A percentile compares a stretch with the other conserved stretches of the same genome.
Evolutionary conservation across 495 filamentous ascomycete species (phyloP).

Genomic region (Penicillium canariense): DNA sequence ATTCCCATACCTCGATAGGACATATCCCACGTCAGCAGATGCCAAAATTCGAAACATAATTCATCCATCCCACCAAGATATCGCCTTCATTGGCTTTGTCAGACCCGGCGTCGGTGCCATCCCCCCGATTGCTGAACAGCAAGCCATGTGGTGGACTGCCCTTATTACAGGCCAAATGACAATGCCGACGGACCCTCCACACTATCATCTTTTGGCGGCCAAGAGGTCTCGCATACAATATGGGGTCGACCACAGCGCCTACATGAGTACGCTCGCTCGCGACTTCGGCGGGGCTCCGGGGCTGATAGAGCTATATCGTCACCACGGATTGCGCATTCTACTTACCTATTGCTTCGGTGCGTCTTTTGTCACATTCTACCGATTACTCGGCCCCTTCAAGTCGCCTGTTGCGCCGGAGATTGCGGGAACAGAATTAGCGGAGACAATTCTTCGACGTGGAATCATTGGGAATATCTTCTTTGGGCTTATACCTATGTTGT

Average conservation of each 20-base stretch:
- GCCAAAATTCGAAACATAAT: slow-evolving; percentile 18
- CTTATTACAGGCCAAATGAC: slow-evolving; percentile 15
- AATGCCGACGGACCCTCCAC: slow-evolving; percentile 10
- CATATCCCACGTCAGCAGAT: slow-evolving; percentile 18
- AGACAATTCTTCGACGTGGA: slow-evolving; percentile 14
- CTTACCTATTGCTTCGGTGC: slow-evolving; percentile 17
- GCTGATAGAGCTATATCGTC: slow-evolving; percentile 12
- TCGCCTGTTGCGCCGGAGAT: slow-evolving; percentile 16
- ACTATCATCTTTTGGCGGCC: slow-evolving; percentile 16
- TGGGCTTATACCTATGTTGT: slow-evolving; percentile 14
- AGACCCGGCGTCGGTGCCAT: slow-evolving; percentile 18
- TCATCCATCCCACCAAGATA: slow-evolving; percentile 11
- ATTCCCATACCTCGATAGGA: slow-evolving; percentile 16
- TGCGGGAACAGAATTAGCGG: slow-evolving; percentile 10
- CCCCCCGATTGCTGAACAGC: slow-evolving; percentile 17
- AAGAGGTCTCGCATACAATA: slow-evolving; percentile 14
- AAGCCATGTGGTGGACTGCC: slow-evolving; percentile 15
- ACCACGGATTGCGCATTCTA: slow-evolving; percentile 10
- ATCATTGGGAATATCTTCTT: slow-evolving; percentile 15
- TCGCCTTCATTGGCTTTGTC: slow-evolving; percentile 22
- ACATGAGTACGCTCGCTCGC: slow-evolving; percentile 16
- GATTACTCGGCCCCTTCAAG: slow-evolving; percentile 14
- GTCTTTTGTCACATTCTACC: slow-evolving; percentile 17
- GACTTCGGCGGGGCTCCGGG: slow-evolving; percentile 16
- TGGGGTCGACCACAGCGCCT: slow-evolving; percentile 17